Base-by-base conservation (phyloP, 1,284 basidiomycete genomes). In the Trametes versicolor region DNA sequence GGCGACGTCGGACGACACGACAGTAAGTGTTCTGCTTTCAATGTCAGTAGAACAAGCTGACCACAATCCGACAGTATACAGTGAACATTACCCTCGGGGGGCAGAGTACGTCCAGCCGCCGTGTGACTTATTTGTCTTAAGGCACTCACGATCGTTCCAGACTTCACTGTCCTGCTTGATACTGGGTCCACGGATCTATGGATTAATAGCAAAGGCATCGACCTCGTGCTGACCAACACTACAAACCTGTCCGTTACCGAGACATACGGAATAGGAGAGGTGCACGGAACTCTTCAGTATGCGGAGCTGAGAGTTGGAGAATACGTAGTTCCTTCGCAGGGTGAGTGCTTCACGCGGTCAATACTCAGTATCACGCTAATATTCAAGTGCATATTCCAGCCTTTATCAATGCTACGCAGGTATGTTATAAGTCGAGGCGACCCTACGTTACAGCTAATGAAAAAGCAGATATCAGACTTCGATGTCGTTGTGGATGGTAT, bases 121-220 rank as follows among this genome's bases (percentile, higher is more conserved):
- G 27, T 32, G 17, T 6, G 10, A 13, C 2, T 7, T n/a, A 1
- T n/a, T 17, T 4, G 23, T 19, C 3, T 8, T 17, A 19, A 8
- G 17, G 3, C 23, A 21, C 12, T 36, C 6, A 34, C 7, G n/a
- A 19, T 32, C 2, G 41, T 27, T 5, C 7, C 8, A 66, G 63
- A 70, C 19, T 67, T 72, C 45, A 66, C 65, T 13, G 71, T 73
- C 19, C 58, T 68, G 36, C 49, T 73, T 1, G 72, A 73, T 37
- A 73, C 70, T 19, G 72, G 72, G 29, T 73, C 72, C 2, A 68
- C 72, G 3, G 72, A 73, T 49, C 52, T 73, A 13, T 73, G 72
- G 72, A 62, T 70, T n/a, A 41, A 64, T 51, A 48, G 64, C 1
- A 57, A 62, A 9, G 29, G 19, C 1, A 32, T 13, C 9, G n/a